Evolutionary conservation across 139 green algal genomes (phyloP), one percentile per base, ranked within the genome.

Genomic region (Ettlia oleoabundans): DNA sequence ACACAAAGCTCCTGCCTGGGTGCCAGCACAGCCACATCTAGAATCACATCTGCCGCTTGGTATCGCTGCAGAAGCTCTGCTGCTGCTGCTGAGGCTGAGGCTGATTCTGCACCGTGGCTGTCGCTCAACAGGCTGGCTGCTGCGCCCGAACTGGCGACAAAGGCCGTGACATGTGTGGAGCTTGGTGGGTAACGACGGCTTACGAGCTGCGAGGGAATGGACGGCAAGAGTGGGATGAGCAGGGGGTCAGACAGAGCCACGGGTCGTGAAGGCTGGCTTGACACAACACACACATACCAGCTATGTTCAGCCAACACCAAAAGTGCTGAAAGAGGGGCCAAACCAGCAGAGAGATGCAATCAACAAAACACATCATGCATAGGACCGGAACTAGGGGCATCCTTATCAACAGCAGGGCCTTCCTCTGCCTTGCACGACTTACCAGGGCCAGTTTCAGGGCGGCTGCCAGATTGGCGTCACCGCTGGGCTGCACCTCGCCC

Each of bases 181-280:
- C 37, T 24, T 5, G 68, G 28, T 9, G 37, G 47, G 66, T 63
- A 62, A 30, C 53, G 79, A 8, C 79, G 68, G n/a, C 42, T 30
- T 53, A 84, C 32, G n/a, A 84, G 53, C 79, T 84, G 79, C 67
- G 62, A n/a, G n/a, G n/a, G n/a, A n/a, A n/a, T n/a, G n/a, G n/a
- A n/a, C n/a, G n/a, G n/a, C n/a, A n/a, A n/a, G n/a, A n/a, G n/a
- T n/a, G n/a, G n/a, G n/a, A n/a, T n/a, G n/a, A n/a, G n/a, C n/a
- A n/a, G n/a, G n/a, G n/a, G n/a, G n/a, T n/a, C n/a, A n/a, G n/a
- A n/a, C n/a, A n/a, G n/a, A n/a, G n/a, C n/a, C n/a, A n/a, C n/a
- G n/a, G n/a, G n/a, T n/a, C n/a, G n/a, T n/a, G n/a, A n/a, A n/a
- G n/a, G n/a, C n/a, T n/a, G n/a, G n/a, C n/a, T n/a, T n/a, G n/a